phyloP scores from a whole-genome alignment of 768 basidiomycete genomes.

The Auriscalpium orientale region DNA sequence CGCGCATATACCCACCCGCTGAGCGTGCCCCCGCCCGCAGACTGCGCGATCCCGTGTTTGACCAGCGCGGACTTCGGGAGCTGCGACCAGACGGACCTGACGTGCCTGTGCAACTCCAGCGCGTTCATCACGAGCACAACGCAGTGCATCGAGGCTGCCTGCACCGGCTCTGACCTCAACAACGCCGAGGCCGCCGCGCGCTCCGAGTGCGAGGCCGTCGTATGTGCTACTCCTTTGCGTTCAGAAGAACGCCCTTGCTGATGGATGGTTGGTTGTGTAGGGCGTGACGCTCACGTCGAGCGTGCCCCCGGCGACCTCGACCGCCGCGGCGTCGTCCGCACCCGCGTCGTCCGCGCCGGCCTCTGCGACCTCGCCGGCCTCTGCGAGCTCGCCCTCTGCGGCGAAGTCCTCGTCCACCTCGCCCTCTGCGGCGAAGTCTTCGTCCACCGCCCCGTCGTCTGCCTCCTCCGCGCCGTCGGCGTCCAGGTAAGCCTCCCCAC shows the following conservation, averaged over 20 bases:
- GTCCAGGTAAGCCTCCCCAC: not conserved
- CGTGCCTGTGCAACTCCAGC: conserved; percentile 47
- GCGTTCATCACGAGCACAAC: conserved; percentile 41
- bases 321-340: not conserved
- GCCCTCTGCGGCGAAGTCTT: not conserved
- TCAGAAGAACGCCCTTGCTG: not conserved
- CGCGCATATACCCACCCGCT: not conserved
- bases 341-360: not conserved
- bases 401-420: not conserved
- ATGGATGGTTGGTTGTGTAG: not conserved
- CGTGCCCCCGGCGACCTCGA: not conserved
- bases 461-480: not conserved
- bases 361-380: not conserved
- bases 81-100: conserved; percentile 43
- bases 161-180: conserved; percentile 38
- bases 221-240: conserved; percentile 19
- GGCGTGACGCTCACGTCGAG: conserved; percentile 11
- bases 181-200: conserved; percentile 35
- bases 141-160: conserved; percentile 39
- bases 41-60: conserved; percentile 46
- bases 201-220: conserved; percentile 39
- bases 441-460: not conserved
- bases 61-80: conserved; percentile 31
- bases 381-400: not conserved
- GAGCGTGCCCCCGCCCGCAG: conserved; percentile 25